Evolutionary conservation across 257 asterid species (phyloP).

Genomic region (Mitragyna speciosa): DNA sequence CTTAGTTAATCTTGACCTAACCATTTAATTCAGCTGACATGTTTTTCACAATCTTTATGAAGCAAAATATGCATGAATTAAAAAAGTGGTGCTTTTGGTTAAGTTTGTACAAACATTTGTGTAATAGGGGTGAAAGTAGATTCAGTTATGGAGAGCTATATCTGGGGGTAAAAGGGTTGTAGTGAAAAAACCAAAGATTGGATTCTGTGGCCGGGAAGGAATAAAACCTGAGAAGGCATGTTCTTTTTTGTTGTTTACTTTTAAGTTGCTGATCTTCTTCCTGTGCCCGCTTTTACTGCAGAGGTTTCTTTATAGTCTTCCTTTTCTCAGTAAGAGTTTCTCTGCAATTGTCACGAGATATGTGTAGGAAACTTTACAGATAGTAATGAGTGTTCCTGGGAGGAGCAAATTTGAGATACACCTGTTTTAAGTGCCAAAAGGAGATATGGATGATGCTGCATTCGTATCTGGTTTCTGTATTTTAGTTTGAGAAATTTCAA

Average conservation of each 20-base stretch:
- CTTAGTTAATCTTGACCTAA: background rate
- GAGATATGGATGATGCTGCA: background rate
- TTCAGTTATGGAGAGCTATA: background rate
- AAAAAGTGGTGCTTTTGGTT: background rate
- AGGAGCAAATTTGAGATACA: too few species aligned
- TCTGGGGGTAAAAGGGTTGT: background rate
- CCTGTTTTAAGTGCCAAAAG: background rate
- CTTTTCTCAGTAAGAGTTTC: background rate
- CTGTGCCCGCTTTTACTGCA: background rate
- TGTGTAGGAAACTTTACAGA: too few species aligned
- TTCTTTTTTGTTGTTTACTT: background rate
- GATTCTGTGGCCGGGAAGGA: background rate
- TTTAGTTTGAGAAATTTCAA: background rate
- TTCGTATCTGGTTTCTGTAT: background rate
- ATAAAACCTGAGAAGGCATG: background rate
- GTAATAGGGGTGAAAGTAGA: background rate
- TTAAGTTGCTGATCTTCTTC: background rate
- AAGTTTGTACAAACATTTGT: background rate
- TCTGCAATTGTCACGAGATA: background rate
- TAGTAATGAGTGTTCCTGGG: too few species aligned
- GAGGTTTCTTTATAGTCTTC: conserved; percentile 1
- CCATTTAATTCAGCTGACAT: background rate
- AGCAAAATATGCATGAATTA: background rate
- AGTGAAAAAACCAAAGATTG: background rate
- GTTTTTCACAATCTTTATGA: background rate